A percentile compares a stretch with the other conserved stretches of the same genome.
Conservation (phyloP, 768 basidiomycete genomes). For the Clitopilus passeckerianus region DNA sequence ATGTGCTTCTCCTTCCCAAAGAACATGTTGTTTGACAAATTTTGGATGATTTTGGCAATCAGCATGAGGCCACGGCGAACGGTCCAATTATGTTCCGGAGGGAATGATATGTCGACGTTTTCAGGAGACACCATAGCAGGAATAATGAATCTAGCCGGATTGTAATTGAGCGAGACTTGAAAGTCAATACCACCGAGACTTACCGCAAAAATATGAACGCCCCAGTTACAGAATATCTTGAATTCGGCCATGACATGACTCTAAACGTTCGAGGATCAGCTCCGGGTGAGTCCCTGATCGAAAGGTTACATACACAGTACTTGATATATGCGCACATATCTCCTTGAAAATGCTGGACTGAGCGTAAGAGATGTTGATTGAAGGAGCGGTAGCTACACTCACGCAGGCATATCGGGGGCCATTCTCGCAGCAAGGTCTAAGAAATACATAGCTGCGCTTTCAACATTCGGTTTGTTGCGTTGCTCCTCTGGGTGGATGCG, state of each 20-base stretch:
- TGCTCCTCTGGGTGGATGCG: slow-evolving; percentile 53
- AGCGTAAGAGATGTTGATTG: not conserved
- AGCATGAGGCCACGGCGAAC: slow-evolving; percentile 78
- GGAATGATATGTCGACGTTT: slow-evolving; percentile 80
- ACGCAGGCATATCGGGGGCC: slow-evolving; percentile 60
- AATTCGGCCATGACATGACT: slow-evolving; percentile 67
- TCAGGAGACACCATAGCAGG: slow-evolving; percentile 88
- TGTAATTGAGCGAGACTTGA: not conserved
- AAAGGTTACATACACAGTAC: slow-evolving; percentile 56
- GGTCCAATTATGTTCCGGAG: slow-evolving; percentile 43
- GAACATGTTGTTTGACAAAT: slow-evolving; percentile 89
- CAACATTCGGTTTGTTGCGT: slow-evolving; percentile 67
- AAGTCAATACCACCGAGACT: not conserved
- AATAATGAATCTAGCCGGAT: slow-evolving; percentile 69
- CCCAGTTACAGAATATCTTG: slow-evolving; percentile 78
- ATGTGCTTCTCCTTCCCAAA: slow-evolving; percentile 91
- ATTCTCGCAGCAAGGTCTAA: slow-evolving; percentile 72
- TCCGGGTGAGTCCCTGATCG: not conserved
- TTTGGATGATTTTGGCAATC: slow-evolving; percentile 90
- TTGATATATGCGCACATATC: slow-evolving; percentile 77
- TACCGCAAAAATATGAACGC: slow-evolving; percentile 90
- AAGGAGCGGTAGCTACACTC: too few relatives aligned
- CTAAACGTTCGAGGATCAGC: slow-evolving; percentile 22
- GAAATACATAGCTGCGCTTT: slow-evolving; percentile 71
- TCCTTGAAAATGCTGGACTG: slow-evolving; percentile 74